Evolutionary conservation across 192 early-diverging fungal genomes (phyloP), one percentile per base, ranked within the genome.

Genomic region (Entomortierella parvispora): DNA sequence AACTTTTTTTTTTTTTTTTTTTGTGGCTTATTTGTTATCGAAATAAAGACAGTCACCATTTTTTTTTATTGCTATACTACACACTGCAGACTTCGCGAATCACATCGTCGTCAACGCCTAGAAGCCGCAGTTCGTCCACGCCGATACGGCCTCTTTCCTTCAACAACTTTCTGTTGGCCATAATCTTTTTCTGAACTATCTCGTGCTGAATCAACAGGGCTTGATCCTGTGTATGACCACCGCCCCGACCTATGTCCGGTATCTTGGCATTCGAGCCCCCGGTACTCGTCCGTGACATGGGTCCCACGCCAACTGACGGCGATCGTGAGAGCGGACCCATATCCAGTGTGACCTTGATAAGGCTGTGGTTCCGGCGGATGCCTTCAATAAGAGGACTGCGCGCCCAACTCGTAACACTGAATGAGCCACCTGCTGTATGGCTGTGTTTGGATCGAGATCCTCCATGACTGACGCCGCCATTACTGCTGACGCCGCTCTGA

Each of bases 271-370:
- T 11, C 2, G 33, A 26, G 9, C 3, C 17, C 51, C 22, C 3
- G 5, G 62, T 14, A 20, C 25, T 54, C 1, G 20, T 4, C 22
- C 50, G 25, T 1, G 62, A 51, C 15, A 40, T 6, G 20, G 20
- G 15, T 22, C n/a, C 20, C 20, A 18, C 37, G 18, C 2, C 50
- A 20, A 22, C 3, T 15, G 55, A 7, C 4, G 47, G 12, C 4
- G 22, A 37, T 65, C 10, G 18, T 56, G 28, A 12, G 2, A 54
- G 31, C 4, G 31, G 18, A 20, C 29, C 32, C 46, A 37, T 32
- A 42, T 77, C 74, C 15, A 77, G 45, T 2, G 49, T 57, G 15
- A 77, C 74, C 37, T 77, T 77, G 74, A 77, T 68, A 53, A 77
- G 43, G 28, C 65, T 77, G 34, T 77, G 61, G 49, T 77, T 77